Conservation (phyloP, 2,329 filamentous ascomycete genomes). For the Macroventuria anomochaeta region DNA sequence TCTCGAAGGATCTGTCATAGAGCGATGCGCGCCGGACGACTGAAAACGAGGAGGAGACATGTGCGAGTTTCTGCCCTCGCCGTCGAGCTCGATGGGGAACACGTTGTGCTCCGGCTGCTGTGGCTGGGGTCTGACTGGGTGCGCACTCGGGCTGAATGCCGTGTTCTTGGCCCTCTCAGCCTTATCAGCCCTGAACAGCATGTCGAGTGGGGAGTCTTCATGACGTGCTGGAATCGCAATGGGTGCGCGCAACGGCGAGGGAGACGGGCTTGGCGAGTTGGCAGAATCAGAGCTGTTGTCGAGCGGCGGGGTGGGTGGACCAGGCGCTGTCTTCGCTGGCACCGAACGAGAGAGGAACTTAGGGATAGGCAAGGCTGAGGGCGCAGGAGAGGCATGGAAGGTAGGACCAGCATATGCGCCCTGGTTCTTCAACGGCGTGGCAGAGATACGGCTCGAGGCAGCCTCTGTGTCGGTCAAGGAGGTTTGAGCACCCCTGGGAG, state of each 20-base stretch:
- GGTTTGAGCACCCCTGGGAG: conserved; percentile 23
- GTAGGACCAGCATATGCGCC: conserved; percentile 86
- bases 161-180: conserved; percentile 72
- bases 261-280: conserved; percentile 47
- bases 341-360: conserved; percentile 83
- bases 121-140: conserved; percentile 36
- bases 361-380: conserved; percentile 87
- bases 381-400: conserved; percentile 92
- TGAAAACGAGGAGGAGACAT: conserved; percentile 34
- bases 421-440: conserved; percentile 46
- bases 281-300: conserved; percentile 54
- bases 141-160: conserved; percentile 50
- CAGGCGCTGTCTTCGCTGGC: conserved; percentile 57
- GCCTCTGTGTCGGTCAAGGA: conserved; percentile 41
- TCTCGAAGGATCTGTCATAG: conserved; percentile 41
- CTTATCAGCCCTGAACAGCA: conserved; percentile 87
- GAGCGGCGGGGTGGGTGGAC: conserved; percentile 58
- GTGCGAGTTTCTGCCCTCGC: conserved; percentile 29
- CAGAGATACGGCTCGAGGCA: conserved; percentile 25
- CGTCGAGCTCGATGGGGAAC: conserved; percentile 72
- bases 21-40: conserved; percentile 34
- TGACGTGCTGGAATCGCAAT: conserved; percentile 51
- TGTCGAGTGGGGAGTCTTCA: conserved; percentile 80
- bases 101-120: conserved; percentile 59
- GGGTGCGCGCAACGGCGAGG: conserved; percentile 60